Base-by-base conservation (phyloP, 371 early-diverging fungal species). In the Rhizopus sp. region DNA sequence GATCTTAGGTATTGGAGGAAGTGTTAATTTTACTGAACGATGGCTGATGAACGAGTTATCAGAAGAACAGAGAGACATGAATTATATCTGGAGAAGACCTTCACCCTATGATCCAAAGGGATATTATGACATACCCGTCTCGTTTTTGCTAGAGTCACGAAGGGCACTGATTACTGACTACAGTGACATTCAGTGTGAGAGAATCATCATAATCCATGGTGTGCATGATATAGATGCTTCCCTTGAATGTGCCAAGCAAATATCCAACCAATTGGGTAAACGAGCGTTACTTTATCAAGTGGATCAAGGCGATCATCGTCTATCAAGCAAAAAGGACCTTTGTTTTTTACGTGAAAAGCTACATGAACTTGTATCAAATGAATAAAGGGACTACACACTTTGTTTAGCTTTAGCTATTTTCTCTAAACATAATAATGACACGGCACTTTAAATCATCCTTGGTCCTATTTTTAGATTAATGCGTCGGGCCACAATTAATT, bases 1-100 rank as follows among this genome's bases (percentile, higher is more conserved):
- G 1, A 70, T 79, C 17, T 7, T 79, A 7, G 70, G 72, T 16
- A 59, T 76, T 6, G 79, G 79, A 6, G 74, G 72, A 3, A 68
- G 68, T 1, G 51, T 73, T 17, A 61, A 79, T 45, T 63, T 74
- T 50, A 76, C 74, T 0, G 76, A 79, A 30, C 48, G 64, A 30
- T 75, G 73, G 76, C 38, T 73, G 3, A 35, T 54, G 30, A 44
- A 62, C 13, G 67, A 78, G 53, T 62, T 72, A 7, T 70, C 73
- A 1, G 15, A 10, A 1, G 42, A 44, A 16, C 51, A 67, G n/a
- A 42, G 38, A 30, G 8, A 51, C 6, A 53, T 65, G 29, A 31
- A 41, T 1, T 68, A 59, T 37, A 32, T 66, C 9, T 75, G 70
- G 69, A 60, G 50, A 46, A 64, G 74, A 38, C 74, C 76, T 1